These are phyloP conservation scores for Apophysomyces variabilis DNA, from an alignment of 371 early-diverging fungal genomes.

Conservation along the genomic window DNA sequence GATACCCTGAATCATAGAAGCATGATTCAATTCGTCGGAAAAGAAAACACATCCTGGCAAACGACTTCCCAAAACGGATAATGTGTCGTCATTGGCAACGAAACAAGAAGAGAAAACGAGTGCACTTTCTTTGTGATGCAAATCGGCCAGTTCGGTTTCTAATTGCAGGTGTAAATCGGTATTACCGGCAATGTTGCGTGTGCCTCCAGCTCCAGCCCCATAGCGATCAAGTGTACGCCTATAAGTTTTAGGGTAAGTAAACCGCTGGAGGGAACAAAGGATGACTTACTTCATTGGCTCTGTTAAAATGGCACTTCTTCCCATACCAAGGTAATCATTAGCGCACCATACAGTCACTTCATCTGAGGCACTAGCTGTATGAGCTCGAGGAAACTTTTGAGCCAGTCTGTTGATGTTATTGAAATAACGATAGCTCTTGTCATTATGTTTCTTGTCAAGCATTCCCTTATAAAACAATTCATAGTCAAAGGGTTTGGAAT, in stretches of 20 bases:
- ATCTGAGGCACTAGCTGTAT: slow-evolving; percentile 77
- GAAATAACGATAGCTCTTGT: slow-evolving; percentile 94
- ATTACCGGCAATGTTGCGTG: slow-evolving; percentile 96
- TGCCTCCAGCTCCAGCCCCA: slow-evolving; percentile 97
- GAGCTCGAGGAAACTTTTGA: slow-evolving; percentile 84
- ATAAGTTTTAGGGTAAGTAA: neutral
- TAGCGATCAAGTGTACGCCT: slow-evolving; percentile 80
- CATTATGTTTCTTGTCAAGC: slow-evolving; percentile 88
- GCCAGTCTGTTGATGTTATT: slow-evolving; percentile 97
- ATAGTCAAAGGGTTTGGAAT: slow-evolving; percentile 72
- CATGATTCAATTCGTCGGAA: slow-evolving; percentile 90
- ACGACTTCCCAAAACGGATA: slow-evolving; percentile 83
- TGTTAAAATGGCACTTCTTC: slow-evolving; percentile 77
- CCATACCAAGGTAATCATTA: slow-evolving; percentile 95
- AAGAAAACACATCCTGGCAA: slow-evolving; percentile 89
- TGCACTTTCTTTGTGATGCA: slow-evolving; percentile 87
- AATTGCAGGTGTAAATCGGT: slow-evolving; percentile 87
- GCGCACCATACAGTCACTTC: slow-evolving; percentile 96
- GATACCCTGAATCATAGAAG: slow-evolving; percentile 97
- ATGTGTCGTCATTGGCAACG: slow-evolving; percentile 94
- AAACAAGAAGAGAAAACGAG: slow-evolving; percentile 95
- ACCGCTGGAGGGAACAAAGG: neutral
- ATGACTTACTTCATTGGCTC: slow-evolving; percentile 78
- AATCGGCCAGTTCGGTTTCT: slow-evolving; percentile 81
- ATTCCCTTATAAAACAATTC: slow-evolving; percentile 75